Evolutionary conservation across 257 asterid genomes (phyloP), one percentile per base, ranked within the genome.

Genomic region (Henckelia pumila): DNA sequence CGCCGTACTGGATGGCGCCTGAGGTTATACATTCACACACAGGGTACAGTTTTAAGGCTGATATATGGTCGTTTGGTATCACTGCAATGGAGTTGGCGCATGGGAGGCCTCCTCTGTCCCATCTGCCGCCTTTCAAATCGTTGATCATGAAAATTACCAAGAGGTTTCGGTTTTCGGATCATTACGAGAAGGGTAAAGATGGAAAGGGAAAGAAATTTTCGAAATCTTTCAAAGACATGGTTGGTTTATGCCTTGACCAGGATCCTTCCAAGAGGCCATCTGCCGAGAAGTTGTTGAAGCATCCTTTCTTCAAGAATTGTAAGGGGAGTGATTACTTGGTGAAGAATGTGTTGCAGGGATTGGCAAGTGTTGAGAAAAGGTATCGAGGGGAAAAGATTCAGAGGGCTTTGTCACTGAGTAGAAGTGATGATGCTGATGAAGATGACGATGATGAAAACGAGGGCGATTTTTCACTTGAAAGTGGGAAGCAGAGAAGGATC

Each of bases 1-100:
- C 95, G 0, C 97, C 97, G 0, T 91, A 86, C 24, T 88, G 94
- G 95, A 91, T 91, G 97, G 96, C 95, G 1, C 95, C 96, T 0
- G 96, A 91, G 74, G 95, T 91, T 70, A 85, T 88, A 56, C 91
- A 83, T 53, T 91, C 96, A 0, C 94, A 83, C 69, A 84, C 81
- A 0, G 97, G 94, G 37, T 91, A 91, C 9, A 77, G 96, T 65
- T 84, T 76, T 28, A 91, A 88, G 80, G 98, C 98, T 7, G 95
- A 91, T 73, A 89, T 91, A 8, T 91, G 96, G 98, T 88, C 98
- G 25, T 91, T 91, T 49, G 98, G 95, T 13, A 91, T 91, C 0
- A 88, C 97, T 7, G 96, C 97, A 0, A 25, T 88, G 66, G 97
- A 91, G 70, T 73, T 91, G 69, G 97, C 97, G 9, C 93, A 86